Evolutionary conservation across 257 asterid species (phyloP).

Genomic region (Primulina eburnea): DNA sequence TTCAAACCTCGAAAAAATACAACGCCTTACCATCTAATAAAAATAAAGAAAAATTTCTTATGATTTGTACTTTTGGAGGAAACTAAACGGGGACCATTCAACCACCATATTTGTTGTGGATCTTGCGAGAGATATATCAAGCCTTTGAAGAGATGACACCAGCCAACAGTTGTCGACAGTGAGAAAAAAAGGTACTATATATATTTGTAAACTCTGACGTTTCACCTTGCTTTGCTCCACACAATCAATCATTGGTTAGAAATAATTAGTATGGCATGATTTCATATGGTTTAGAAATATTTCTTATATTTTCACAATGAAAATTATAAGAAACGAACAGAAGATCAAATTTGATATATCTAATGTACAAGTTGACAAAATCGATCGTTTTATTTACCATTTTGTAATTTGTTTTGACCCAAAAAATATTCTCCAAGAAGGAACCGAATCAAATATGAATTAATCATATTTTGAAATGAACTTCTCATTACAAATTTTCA

Average conservation of each 20-base stretch:
- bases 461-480: too few species aligned
- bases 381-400: neutral
- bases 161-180: conserved; percentile 77
- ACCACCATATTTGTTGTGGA: conserved; percentile 69
- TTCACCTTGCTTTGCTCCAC: conserved; percentile 23
- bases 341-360: too few species aligned
- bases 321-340: too few species aligned
- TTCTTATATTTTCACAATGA: too few species aligned
- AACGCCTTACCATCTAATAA: too few species aligned
- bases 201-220: conserved; percentile 13
- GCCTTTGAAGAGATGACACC: conserved; percentile 44
- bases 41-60: too few species aligned
- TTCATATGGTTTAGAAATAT: neutral
- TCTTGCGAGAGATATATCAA: conserved; percentile 50
- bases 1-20: too few species aligned
- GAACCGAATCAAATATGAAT: neutral
- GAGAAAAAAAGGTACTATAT: conserved; percentile 15
- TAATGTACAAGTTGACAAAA: neutral
- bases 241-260: conserved; percentile 40
- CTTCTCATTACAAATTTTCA: too few species aligned
- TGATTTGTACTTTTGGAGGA: too few species aligned
- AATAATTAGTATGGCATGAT: too few species aligned
- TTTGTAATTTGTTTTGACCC: too few species aligned
- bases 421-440: too few species aligned
- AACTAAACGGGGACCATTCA: conserved; percentile 30